phyloP scores from a whole-genome alignment of 345 rosid species.

The Lepidium didymum region DNA sequence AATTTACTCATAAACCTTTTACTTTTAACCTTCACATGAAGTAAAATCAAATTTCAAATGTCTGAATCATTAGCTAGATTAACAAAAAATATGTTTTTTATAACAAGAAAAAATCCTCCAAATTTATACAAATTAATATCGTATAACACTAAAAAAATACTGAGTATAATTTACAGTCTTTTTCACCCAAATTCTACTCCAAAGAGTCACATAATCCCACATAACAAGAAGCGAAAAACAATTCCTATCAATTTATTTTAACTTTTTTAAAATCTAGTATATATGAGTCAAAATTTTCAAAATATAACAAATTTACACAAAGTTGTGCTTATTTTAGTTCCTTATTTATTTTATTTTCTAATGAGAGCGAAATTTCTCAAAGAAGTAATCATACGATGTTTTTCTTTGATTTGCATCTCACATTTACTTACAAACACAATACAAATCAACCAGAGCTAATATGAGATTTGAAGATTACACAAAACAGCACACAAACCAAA shows the following conservation, averaged over 20 bases:
- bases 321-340: not conserved
- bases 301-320: not conserved
- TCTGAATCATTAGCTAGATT: not conserved
- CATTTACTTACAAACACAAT: conserved; percentile 12
- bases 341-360: not conserved
- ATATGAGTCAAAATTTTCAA: too few species aligned
- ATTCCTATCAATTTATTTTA: too few species aligned
- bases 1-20: too few species aligned
- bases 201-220: too few species aligned
- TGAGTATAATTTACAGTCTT: too few species aligned
- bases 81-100: not conserved
- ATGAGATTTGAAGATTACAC: not conserved
- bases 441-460: not conserved
- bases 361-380: not conserved
- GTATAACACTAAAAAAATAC: too few species aligned
- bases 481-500: not conserved
- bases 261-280: too few species aligned
- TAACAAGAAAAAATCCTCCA: not conserved
- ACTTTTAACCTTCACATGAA: not conserved
- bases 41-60: too few species aligned
- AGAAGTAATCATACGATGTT: not conserved
- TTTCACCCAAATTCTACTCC: too few species aligned
- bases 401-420: not conserved
- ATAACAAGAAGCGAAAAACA: too few species aligned
- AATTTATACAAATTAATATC: not conserved